Conservation (phyloP, 257 asterid species). For the Ilex asprella region DNA sequence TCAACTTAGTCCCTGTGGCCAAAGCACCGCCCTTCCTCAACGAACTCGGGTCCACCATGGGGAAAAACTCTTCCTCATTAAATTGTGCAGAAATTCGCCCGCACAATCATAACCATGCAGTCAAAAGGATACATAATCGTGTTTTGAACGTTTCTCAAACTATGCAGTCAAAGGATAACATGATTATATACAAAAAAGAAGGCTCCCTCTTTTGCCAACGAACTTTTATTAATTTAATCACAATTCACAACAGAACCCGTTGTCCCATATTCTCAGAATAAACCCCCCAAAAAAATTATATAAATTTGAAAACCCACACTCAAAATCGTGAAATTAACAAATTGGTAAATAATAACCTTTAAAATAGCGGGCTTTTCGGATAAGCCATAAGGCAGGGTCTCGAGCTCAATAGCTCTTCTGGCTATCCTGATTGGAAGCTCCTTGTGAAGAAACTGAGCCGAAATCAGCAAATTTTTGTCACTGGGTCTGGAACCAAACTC, state of each 20-base stretch:
- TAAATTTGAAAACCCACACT: background rate
- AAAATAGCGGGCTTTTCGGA: conserved; percentile 69
- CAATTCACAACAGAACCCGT: background rate
- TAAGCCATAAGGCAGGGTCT: conserved; percentile 75
- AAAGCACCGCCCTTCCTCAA: too few relatives aligned
- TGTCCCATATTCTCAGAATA: background rate
- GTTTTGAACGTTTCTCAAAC: too few relatives aligned
- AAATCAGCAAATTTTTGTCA: conserved; percentile 54
- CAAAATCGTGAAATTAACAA: background rate
- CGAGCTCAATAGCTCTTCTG: conserved; percentile 77
- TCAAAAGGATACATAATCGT: too few relatives aligned
- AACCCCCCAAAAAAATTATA: too few relatives aligned
- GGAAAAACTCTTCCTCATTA: too few relatives aligned
- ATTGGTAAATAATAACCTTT: conserved; percentile 32
- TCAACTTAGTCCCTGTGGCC: too few relatives aligned
- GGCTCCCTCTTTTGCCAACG: background rate
- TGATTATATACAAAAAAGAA: too few relatives aligned
- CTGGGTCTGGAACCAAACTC: conserved; percentile 78
- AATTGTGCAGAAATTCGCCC: too few relatives aligned
- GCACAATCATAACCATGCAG: too few relatives aligned
- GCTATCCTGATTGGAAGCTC: conserved; percentile 90
- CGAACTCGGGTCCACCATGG: too few relatives aligned
- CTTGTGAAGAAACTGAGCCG: conserved; percentile 80
- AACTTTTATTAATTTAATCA: background rate
- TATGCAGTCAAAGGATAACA: too few relatives aligned